Evolutionary conservation across 805 yeast genomes (phyloP), one percentile per base, ranked within the genome.

Genomic region (Wickerhamiella sorbophila): DNA sequence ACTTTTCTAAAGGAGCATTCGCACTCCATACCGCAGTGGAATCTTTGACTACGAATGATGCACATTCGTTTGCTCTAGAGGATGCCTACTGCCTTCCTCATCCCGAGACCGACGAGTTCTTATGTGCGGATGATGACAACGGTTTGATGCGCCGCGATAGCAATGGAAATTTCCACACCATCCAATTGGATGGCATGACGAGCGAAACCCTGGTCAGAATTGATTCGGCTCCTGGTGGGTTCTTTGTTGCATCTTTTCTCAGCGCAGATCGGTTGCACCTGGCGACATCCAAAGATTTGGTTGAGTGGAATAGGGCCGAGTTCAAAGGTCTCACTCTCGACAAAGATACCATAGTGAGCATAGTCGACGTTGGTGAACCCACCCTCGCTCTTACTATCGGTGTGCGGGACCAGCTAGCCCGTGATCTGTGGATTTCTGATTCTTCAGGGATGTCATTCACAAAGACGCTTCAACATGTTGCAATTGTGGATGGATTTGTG

Each of bases 361-460:
- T 36, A 5, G 10, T 36, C 21, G 31, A 15, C 4, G 16, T 16
- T n/a, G 4, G 31, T 16, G 18, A 31, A 10, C 18, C 15, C 15
- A 22, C 38, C 29, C 18, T 36, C 16, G 29, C 16, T 15, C 38
- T 36, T 4, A 17, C 38, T 4, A 22, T 36, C 15, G 29, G 22
- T n/a, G 24, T n/a, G 6, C n/a, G 17, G 14, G 31, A 17, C 29
- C 15, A 21, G 16, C 19, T 9, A 9, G n/a, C 31, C 31, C 33
- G 68, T 17, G 53, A 54, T 31, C 41, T 62, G 34, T 61, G 53
- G 48, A 51, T 55, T 22, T 52, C 61, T 17, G 47, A 75, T 48
- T 75, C 82, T 3, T 58, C 72, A 10, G 84, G 86, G 1, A 56
- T 72, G 26, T 64, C 61, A 41, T 77, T 73, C 54, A 51, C 52